These are phyloP conservation scores for Nyctanthes arbortristis DNA, from an alignment of 257 asterid genomes.

Conservation along the genomic window DNA sequence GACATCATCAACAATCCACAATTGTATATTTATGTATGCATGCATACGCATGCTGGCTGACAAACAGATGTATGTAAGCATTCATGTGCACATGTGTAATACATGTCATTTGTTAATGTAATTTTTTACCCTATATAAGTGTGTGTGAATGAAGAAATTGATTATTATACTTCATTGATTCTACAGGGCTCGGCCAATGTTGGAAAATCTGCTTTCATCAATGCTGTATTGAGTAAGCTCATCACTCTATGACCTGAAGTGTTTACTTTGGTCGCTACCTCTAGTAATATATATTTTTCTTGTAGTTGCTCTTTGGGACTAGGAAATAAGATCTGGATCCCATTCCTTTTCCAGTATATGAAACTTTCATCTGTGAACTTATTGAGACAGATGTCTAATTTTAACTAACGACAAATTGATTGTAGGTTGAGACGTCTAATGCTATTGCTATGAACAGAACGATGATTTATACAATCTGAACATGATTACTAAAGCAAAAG, in stretches of 20 bases:
- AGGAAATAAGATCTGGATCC: background rate
- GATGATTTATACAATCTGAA: background rate
- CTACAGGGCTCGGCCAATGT: slow-evolving; percentile 96
- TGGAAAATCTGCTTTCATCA: slow-evolving; percentile 97
- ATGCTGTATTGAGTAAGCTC: slow-evolving; percentile 85
- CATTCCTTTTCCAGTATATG: background rate
- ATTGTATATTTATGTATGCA: background rate
- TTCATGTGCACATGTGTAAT: background rate
- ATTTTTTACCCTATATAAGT: background rate
- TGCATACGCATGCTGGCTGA: background rate
- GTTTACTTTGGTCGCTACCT: background rate
- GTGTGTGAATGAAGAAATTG: background rate
- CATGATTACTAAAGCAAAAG: too few species aligned
- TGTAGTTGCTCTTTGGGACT: slow-evolving; percentile 3
- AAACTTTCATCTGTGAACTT: slow-evolving; percentile 12
- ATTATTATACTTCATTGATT: slow-evolving; percentile 25
- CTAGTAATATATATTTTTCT: slow-evolving; percentile 13
- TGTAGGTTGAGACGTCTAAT: background rate
- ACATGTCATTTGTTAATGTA: background rate
- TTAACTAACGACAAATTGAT: background rate
- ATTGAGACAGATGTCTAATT: background rate
- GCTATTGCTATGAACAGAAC: background rate
- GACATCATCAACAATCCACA: background rate
- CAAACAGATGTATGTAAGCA: background rate
- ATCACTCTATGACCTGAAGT: slow-evolving; percentile 9